A percentile compares a stretch with the other conserved stretches of the same genome.
Evolutionary conservation across 2,329 filamentous ascomycete genomes (phyloP).

Genomic region (Celoporthe dispersa): DNA sequence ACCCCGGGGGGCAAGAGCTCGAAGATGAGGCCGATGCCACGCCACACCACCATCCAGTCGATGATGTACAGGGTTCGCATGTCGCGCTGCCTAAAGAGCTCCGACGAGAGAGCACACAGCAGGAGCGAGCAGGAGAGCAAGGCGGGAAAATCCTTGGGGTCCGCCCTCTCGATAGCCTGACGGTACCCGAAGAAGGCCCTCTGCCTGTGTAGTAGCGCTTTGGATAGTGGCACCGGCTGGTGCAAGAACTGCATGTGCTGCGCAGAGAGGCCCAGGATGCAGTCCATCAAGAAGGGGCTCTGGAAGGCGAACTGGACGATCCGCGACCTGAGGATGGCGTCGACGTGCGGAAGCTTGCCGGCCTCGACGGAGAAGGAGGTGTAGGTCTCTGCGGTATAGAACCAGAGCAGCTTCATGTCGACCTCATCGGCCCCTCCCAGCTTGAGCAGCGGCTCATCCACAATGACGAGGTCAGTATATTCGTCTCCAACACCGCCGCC

Average conservation of each 20-base stretch:
- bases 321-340: slow-evolving; percentile 50
- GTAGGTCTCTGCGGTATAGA: slow-evolving; percentile 54
- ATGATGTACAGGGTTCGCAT: slow-evolving; percentile 53
- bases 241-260: slow-evolving; percentile 52
- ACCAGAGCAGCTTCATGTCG: slow-evolving; percentile 61
- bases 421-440: slow-evolving; percentile 42
- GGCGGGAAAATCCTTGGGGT: slow-evolving; percentile 52
- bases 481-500: too few relatives aligned
- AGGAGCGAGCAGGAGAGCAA: slow-evolving; percentile 57
- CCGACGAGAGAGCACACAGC: slow-evolving; percentile 54
- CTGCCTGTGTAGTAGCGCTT: slow-evolving; percentile 51
- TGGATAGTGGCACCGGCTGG: slow-evolving; percentile 44
- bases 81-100: slow-evolving; percentile 54
- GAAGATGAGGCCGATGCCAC: slow-evolving; percentile 56
- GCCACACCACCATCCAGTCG: slow-evolving; percentile 62
- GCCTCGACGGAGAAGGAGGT: slow-evolving; percentile 50
- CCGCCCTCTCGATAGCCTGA: slow-evolving; percentile 52
- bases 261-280: slow-evolving; percentile 55
- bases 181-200: slow-evolving; percentile 56
- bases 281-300: slow-evolving; percentile 59
- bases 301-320: slow-evolving; percentile 56
- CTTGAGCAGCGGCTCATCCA: slow-evolving; percentile 43
- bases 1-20: slow-evolving; percentile 41
- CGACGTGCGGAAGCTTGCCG: slow-evolving; percentile 41
- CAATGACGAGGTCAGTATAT: slow-evolving; percentile 36